Base-by-base conservation (phyloP, 495 filamentous ascomycete species). In the Penicillium canariense region DNA sequence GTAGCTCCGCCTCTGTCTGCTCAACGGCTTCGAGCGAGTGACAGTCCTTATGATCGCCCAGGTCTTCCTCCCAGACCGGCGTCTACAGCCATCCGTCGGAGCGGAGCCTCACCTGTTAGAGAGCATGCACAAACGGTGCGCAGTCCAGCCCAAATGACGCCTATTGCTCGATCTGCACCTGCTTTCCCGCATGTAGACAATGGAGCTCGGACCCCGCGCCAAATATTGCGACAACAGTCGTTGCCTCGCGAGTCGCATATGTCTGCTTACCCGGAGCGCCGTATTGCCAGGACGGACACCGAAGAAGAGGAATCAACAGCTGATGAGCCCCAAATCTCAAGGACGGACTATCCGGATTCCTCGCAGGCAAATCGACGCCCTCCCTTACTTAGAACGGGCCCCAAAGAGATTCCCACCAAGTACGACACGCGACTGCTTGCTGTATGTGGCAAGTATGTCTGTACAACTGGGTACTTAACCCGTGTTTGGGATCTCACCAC, bases 391-490 rank as follows among this genome's bases (percentile, higher is more conserved):
- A 85, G 81, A 64, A 76, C 83, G 22, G 87, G 89, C 0, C 81
- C 81, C 1, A 78, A 73, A 17, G 86, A 92, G 55, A 96, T 98
- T 47, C 67, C 74, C n/a, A 92, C 89, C 1, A 87, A 87, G 55
- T 84, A 90, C 61, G 93, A 97, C 57, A 89, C 89, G 7, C 84
- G 88, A 15, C 73, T 91, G 28, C 84, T 96, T 65, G 92, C 90
- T 54, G 86, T 94, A 32, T 96, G 88, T 66, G 95, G 93, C 11
- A 85, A 90, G 55, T 87, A 88, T 52, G 87, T 91, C 12, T 96
- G 90, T 67, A 93, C 92, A 1, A 87, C 85, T 10, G 92, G 91
- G 9, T 85, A 87, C 53, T 73, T 89, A 42, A 96, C 94, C 6
- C 81, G 89, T 53, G 88, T 89, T 0, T 97, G 93, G 93, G 90